Base-by-base conservation (phyloP, 805 yeast species). In the Grigorovia yakushimaensis region DNA sequence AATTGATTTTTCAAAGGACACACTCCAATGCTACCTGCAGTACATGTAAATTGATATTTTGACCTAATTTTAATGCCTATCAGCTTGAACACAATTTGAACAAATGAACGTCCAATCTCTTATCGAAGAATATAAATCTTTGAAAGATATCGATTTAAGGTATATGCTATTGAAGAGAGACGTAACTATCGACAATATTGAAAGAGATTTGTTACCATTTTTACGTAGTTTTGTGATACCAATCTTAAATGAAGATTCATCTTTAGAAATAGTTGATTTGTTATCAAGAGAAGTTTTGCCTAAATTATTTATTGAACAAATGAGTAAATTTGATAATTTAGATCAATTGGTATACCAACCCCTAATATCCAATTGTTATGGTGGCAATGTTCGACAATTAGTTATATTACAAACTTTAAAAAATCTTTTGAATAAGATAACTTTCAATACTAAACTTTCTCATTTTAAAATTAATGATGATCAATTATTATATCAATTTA, bases 131-230 rank as follows among this genome's bases (percentile, higher is more conserved):
- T 61, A 55, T 39, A 24, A 41, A n/a, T 49, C 39, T 10, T 53
- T 59, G 2, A 36, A 44, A n/a, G 66, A 62, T 46, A 48, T 47
- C 49, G 66, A 62, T 41, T 37, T 62, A 39, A 60, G 55, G 37
- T 62, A 61, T 45, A 62, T 62, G 65, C 81, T 95, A 5, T 87
- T 97, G 94, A 79, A 95, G 63, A 88, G 88, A 67, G 84, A 88
- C 60, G 78, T 88, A 46, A 85, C 84, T 58, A 68, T 89, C 9
- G 77, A 74, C n/a, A 94, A 85, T 49, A 70, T 87, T 35, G 82
- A 79, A 53, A 63, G 67, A 33, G 85, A 83, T 13, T 67, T 88
- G 38, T 88, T 81, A 52, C 77, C 73, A 42, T 70, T 73, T 39
- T 72, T 91, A 49, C 86, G 82, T 42, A 76, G 79, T 45, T 47